Evolutionary conservation across 2,329 filamentous ascomycete species (phyloP).

Genomic region (Colletotrichum tropicale): DNA sequence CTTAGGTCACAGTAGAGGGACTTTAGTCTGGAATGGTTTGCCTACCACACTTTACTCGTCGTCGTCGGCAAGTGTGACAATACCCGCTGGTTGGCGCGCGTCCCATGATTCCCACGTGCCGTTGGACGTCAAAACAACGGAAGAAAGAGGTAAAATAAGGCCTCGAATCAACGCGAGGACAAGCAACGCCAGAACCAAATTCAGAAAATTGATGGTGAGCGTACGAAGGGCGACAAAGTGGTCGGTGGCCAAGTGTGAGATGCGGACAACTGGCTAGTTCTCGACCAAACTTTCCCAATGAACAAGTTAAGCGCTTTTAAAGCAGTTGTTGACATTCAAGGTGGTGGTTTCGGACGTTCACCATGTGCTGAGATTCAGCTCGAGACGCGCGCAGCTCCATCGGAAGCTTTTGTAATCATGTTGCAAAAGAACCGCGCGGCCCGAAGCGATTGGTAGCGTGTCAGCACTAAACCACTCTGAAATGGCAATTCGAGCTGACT

Average conservation of each 20-base stretch:
- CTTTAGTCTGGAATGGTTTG: too few species aligned
- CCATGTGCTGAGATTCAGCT: background rate
- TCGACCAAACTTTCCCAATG: background rate
- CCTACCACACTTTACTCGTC: background rate
- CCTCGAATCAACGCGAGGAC: background rate
- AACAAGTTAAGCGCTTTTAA: background rate
- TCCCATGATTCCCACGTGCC: background rate
- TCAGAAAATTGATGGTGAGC: background rate
- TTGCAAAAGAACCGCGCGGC: background rate
- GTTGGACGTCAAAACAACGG: fast-evolving
- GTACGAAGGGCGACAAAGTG: background rate
- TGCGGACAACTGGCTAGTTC: background rate
- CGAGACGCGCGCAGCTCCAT: background rate
- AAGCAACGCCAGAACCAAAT: background rate
- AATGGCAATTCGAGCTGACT: background rate
- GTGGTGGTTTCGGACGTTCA: fast-evolving
- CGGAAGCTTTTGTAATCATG: background rate
- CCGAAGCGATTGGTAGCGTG: background rate
- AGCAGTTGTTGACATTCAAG: background rate
- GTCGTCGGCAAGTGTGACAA: background rate
- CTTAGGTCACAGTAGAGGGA: background rate
- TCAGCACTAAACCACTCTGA: background rate
- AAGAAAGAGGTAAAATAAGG: background rate
- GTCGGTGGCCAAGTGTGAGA: background rate
- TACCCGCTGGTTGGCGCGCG: background rate